Base-by-base conservation (phyloP, 2,329 filamentous ascomycete genomes). In the Xylariaceae sp. region DNA sequence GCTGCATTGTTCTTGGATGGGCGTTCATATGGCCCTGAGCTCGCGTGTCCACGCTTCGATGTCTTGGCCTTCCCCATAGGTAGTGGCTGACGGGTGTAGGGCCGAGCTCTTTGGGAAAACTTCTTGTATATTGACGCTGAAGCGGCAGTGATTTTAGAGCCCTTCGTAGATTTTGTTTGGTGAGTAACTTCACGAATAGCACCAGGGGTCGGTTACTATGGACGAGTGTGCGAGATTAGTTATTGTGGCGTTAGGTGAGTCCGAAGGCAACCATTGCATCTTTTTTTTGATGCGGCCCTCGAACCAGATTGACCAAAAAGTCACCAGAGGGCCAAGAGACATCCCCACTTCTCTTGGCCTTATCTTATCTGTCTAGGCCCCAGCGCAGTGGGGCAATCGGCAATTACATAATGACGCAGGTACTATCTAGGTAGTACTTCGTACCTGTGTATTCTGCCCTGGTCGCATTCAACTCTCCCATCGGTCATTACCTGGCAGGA, bases 41-140 rank as follows among this genome's bases (percentile, higher is more conserved):
- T 64, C 48, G 67, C 63, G 55, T 63, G 58, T 46, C 64, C 65
- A 62, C 70, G 68, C 63, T 72, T 73, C 15, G 68, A 60, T 34
- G 70, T 67, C 54, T 72, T 71, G 21, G 70, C 70, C 57, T 76
- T 76, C 42, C 70, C 73, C 74, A 76, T 57, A n/a, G n/a, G n/a
- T n/a, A 10, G 3, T 47, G 49, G 36, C 40, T 49, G 15, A 37
- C 9, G 41, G 32, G 5, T 13, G n/a, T 26, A 18, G 18, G n/a
- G 8, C 3, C 32, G 32, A 13, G 13, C 32, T 10, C 12, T 75
- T 12, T 34, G 19, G 16, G 32, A 32, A 22, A 12, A 26, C 7
- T 16, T 16, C 15, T 42, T 15, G 8, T n/a, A 19, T 5, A 47
- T 7, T 41, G 19, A 42, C 4, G 30, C 30, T 42, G 16, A 22